phyloP scores from a whole-genome alignment of 2,329 filamentous ascomycete species.

The Ophiostoma sp. region DNA sequence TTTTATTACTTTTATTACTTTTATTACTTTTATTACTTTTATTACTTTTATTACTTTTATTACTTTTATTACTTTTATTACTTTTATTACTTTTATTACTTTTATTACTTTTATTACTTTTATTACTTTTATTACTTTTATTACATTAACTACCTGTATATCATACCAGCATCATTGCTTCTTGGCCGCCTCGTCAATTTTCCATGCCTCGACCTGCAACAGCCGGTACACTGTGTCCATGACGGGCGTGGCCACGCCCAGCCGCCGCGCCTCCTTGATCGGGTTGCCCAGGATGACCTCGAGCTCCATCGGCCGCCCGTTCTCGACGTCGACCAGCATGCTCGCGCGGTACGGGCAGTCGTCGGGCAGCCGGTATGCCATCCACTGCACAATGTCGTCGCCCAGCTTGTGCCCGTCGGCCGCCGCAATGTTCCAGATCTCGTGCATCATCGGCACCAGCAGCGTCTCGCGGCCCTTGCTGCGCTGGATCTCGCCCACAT shows the following conservation, averaged over 20 bases:
- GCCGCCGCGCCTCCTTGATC: slow-evolving; percentile 56
- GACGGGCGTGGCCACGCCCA: slow-evolving; percentile 59
- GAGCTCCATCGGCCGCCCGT: slow-evolving; percentile 59
- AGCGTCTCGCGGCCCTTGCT: slow-evolving; percentile 27
- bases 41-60: too few relatives aligned
- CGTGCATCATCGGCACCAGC: slow-evolving; percentile 34
- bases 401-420: slow-evolving; percentile 31
- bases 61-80: too few relatives aligned
- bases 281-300: slow-evolving; percentile 70
- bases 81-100: too few relatives aligned
- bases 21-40: too few relatives aligned
- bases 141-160: too few relatives aligned
- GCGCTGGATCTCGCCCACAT: slow-evolving; percentile 26
- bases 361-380: slow-evolving; percentile 32
- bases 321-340: slow-evolving; percentile 67
- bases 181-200: slow-evolving; percentile 15
- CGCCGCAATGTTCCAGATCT: slow-evolving; percentile 33
- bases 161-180: too few relatives aligned
- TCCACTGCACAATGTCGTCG: slow-evolving; percentile 29
- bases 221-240: slow-evolving; percentile 63
- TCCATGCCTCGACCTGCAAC: slow-evolving; percentile 35
- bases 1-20: too few relatives aligned
- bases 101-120: too few relatives aligned
- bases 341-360: slow-evolving; percentile 39
- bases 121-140: too few relatives aligned